A percentile compares a stretch with the other conserved stretches of the same genome.
These are phyloP conservation scores for Pichia terricola DNA, from an alignment of 1,139 yeast species.

Conservation along the genomic window DNA sequence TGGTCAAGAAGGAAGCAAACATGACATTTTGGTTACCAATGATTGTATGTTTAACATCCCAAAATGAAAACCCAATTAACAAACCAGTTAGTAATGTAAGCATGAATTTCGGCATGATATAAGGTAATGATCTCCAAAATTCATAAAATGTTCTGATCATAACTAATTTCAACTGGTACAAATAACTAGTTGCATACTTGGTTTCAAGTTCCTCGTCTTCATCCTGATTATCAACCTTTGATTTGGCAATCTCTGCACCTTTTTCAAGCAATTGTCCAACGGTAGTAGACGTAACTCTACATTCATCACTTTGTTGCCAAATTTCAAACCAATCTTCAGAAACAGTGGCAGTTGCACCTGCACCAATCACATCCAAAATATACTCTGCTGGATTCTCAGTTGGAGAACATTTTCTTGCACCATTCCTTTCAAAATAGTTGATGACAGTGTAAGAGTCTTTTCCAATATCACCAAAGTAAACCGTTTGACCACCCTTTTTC, in stretches of 20 bases:
- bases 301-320: conserved; percentile 25
- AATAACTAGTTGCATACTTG: conserved; percentile 30
- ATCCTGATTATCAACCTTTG: conserved; percentile 9
- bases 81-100: conserved; percentile 30
- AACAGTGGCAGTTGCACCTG: conserved; percentile 41
- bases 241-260: conserved; percentile 22
- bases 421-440: conserved; percentile 42
- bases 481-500: conserved; percentile 44
- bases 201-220: conserved; percentile 25
- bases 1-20: conserved; percentile 41
- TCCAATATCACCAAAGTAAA: conserved; percentile 52
- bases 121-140: conserved; percentile 41
- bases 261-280: conserved; percentile 18
- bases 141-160: conserved; percentile 32
- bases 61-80: conserved; percentile 33
- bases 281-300: conserved; percentile 14
- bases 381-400: conserved; percentile 47
- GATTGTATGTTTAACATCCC: conserved; percentile 27
- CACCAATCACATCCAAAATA: conserved; percentile 48
- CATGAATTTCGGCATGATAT: conserved; percentile 35
- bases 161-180: conserved; percentile 33
- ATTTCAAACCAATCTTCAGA: conserved; percentile 36
- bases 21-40: conserved; percentile 46
- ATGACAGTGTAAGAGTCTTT: conserved; percentile 35
- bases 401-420: conserved; percentile 39